Percentiles rank a stretch among this genome's conserved stretches.
These are phyloP conservation scores for Amanita brunnescens DNA, from an alignment of 768 basidiomycete species.

Conservation along the genomic window DNA sequence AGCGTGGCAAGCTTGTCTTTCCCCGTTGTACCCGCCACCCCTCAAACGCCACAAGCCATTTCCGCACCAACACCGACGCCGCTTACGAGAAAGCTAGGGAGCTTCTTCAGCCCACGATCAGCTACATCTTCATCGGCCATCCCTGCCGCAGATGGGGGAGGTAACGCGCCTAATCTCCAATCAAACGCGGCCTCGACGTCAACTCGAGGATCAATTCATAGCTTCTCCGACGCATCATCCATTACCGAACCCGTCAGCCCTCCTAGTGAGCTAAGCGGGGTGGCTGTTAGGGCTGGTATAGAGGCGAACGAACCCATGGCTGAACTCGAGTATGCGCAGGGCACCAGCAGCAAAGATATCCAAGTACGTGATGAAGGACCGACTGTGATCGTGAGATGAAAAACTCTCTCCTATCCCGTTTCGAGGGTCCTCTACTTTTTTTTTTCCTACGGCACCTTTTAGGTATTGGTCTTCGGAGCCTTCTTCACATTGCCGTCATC, in stretches of 20 bases:
- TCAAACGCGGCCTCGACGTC: constrained; percentile 20
- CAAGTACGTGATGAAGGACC: background rate
- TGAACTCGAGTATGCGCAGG: background rate
- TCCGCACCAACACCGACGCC: constrained; percentile 29
- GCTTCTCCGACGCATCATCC: constrained; percentile 52
- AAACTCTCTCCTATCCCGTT: background rate
- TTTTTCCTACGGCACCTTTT: background rate
- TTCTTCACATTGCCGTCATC: background rate
- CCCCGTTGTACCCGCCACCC: constrained; percentile 15
- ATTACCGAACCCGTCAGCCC: constrained; percentile 54
- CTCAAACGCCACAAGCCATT: constrained; percentile 19
- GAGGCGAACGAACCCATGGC: background rate
- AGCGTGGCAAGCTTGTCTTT: constrained; percentile 17
- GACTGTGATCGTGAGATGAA: background rate
- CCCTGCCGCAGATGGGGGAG: constrained; percentile 11
- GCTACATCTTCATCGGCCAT: constrained; percentile 39
- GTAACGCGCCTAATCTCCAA: constrained; percentile 22
- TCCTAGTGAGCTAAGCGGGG: constrained; percentile 23
- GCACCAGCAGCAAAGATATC: background rate
- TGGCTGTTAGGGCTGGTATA: background rate
- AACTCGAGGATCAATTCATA: constrained; percentile 35
- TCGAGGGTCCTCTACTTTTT: background rate
- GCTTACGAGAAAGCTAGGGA: constrained; percentile 58
- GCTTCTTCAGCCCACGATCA: constrained; percentile 54
- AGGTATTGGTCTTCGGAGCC: background rate